Evolutionary conservation across 2,329 filamentous ascomycete genomes (phyloP).

Genomic region (Hypoxylon sp.): DNA sequence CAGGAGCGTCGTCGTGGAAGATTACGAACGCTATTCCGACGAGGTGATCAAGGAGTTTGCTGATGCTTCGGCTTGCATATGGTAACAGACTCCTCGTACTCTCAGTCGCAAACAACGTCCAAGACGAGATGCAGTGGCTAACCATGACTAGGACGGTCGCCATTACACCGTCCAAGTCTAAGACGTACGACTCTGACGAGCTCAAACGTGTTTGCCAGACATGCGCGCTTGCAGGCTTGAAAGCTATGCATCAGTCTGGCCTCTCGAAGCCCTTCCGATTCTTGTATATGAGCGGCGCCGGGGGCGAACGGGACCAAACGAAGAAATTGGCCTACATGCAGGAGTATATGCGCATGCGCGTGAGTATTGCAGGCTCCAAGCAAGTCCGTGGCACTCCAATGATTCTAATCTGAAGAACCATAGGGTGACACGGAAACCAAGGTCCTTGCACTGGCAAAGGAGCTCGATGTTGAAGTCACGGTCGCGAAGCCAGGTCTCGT

Average conservation of each 20-base stretch:
- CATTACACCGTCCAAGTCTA: conserved; percentile 38
- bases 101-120: neutral
- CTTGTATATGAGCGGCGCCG: conserved; percentile 54
- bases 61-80: conserved; percentile 51
- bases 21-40: conserved; percentile 53
- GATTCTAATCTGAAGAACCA: neutral
- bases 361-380: conserved; percentile 44
- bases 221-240: conserved; percentile 38
- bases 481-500: conserved; percentile 56
- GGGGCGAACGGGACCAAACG: conserved; percentile 53
- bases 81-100: conserved; percentile 18
- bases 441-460: conserved; percentile 52
- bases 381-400: neutral
- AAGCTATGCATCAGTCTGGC: conserved; percentile 41
- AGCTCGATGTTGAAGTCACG: conserved; percentile 51
- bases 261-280: conserved; percentile 45
- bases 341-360: conserved; percentile 57
- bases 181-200: conserved; percentile 29
- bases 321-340: conserved; percentile 50
- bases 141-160: conserved; percentile 39
- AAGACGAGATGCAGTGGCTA: conserved; percentile 5
- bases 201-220: conserved; percentile 39
- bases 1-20: conserved; percentile 49
- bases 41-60: conserved; percentile 50
- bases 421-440: conserved; percentile 57